Conservation (phyloP, 2,329 filamentous ascomycete genomes). For the Trichoderma koningiopsis region DNA sequence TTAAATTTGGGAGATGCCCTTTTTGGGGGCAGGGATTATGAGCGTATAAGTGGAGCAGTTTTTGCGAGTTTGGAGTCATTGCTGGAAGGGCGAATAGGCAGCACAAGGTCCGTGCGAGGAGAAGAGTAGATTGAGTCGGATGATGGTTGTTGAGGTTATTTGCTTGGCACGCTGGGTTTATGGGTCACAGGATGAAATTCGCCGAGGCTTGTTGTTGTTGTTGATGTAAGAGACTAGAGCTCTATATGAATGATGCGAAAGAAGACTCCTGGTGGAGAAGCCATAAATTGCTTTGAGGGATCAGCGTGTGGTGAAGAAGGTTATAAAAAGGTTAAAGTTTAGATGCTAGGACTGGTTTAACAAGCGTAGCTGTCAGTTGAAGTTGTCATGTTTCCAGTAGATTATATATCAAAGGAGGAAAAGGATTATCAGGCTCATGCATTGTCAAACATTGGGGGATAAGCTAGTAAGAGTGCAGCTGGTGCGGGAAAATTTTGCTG, state of each 20-base stretch:
- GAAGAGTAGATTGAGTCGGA: background rate
- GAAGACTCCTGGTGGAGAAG: background rate
- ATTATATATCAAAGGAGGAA: background rate
- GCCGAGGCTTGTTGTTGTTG: background rate
- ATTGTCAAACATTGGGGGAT: background rate
- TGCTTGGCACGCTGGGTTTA: background rate
- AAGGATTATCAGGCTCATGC: background rate
- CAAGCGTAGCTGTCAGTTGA: background rate
- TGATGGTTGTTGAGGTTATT: background rate
- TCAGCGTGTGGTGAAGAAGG: background rate
- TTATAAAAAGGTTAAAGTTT: background rate
- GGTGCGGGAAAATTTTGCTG: background rate
- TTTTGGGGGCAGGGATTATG: background rate
- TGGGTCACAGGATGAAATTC: background rate
- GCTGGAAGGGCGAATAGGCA: slow-evolving; percentile 5
- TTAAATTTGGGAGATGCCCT: background rate
- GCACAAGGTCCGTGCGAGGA: background rate
- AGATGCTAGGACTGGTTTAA: background rate
- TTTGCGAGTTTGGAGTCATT: background rate
- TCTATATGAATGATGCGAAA: background rate
- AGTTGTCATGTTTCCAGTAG: background rate
- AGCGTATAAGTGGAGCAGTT: background rate
- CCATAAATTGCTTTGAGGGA: background rate
- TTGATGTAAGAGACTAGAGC: background rate
- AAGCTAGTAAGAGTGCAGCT: background rate